Percentiles rank a stretch among this genome's conserved stretches.
Evolutionary conservation across 106 monocot species (phyloP).

Genomic region (Dioscorea zingiberensis): DNA sequence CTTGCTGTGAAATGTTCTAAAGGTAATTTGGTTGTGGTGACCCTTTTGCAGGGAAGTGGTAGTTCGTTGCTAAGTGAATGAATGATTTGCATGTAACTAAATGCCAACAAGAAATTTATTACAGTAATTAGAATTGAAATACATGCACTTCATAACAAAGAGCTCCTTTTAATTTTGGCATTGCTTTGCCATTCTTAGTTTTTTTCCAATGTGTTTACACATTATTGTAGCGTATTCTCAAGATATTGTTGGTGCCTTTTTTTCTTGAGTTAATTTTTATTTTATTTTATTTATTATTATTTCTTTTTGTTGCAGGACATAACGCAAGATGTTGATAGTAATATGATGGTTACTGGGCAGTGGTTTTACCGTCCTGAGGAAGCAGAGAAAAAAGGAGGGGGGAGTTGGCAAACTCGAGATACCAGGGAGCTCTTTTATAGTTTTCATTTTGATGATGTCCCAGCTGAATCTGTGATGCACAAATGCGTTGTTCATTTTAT

Average conservation of each 20-base stretch:
- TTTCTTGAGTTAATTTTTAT: neutral
- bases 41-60: too few relatives aligned
- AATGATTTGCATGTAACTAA: too few relatives aligned
- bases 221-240: neutral
- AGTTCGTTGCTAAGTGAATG: too few relatives aligned
- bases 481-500: constrained; percentile 96
- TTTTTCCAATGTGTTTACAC: too few relatives aligned
- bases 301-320: constrained; percentile 38
- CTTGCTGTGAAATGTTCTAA: too few relatives aligned
- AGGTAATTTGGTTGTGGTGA: too few relatives aligned
- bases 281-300: neutral
- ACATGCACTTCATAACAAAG: too few relatives aligned
- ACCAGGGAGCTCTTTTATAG: constrained; percentile 90
- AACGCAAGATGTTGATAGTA: constrained; percentile 45
- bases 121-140: too few relatives aligned
- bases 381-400: constrained; percentile 83
- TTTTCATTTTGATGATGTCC: constrained; percentile 91
- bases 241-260: neutral
- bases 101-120: too few relatives aligned
- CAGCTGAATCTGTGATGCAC: constrained; percentile 98
- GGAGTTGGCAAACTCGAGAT: constrained; percentile 68
- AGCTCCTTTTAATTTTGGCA: too few relatives aligned
- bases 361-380: constrained; percentile 99
- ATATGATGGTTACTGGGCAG: constrained; percentile 75
- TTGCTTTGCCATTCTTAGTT: too few relatives aligned